Evolutionary conservation across 2,329 filamentous ascomycete genomes (phyloP).

Genomic region (Akanthomyces dipterigenus): DNA sequence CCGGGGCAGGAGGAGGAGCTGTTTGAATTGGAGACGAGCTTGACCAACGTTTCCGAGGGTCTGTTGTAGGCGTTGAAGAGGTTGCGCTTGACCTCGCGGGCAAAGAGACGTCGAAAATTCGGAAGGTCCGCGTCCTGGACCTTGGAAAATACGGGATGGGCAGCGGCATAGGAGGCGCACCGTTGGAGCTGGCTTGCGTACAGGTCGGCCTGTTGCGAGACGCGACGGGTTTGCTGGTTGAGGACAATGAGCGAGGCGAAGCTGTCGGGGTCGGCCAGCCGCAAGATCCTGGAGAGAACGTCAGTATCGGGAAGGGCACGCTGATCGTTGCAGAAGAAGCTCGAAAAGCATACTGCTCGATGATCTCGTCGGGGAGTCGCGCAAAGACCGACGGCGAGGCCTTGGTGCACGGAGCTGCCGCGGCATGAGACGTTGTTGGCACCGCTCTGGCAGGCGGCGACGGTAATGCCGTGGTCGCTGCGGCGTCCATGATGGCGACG

Average conservation of each 20-base stretch:
- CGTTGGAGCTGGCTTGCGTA: conserved; percentile 56
- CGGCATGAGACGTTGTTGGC: background rate
- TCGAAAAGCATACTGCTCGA: conserved; percentile 52
- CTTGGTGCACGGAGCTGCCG: background rate
- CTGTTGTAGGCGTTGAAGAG: conserved; percentile 70
- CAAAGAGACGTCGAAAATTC: conserved; percentile 58
- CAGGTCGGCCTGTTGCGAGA: conserved; percentile 57
- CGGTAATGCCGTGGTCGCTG: background rate
- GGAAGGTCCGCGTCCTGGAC: conserved; percentile 46
- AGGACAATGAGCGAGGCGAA: conserved; percentile 62
- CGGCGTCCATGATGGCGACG: background rate
- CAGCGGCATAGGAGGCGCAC: conserved; percentile 53
- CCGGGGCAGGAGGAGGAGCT: conserved; percentile 78
- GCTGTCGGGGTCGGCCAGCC: conserved; percentile 51
- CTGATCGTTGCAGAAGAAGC: background rate
- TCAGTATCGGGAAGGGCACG: conserved; percentile 16
- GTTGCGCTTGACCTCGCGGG: conserved; percentile 66
- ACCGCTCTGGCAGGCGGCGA: background rate
- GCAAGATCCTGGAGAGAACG: conserved; percentile 47
- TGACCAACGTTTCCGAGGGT: conserved; percentile 64
- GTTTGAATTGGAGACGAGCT: conserved; percentile 74
- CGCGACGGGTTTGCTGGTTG: conserved; percentile 58
- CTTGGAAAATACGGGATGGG: conserved; percentile 34
- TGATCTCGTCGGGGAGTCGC: conserved; percentile 60
- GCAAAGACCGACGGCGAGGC: conserved; percentile 39